Evolutionary conservation across 2,329 filamentous ascomycete genomes (phyloP).

Genomic region (Colletotrichum sp.): DNA sequence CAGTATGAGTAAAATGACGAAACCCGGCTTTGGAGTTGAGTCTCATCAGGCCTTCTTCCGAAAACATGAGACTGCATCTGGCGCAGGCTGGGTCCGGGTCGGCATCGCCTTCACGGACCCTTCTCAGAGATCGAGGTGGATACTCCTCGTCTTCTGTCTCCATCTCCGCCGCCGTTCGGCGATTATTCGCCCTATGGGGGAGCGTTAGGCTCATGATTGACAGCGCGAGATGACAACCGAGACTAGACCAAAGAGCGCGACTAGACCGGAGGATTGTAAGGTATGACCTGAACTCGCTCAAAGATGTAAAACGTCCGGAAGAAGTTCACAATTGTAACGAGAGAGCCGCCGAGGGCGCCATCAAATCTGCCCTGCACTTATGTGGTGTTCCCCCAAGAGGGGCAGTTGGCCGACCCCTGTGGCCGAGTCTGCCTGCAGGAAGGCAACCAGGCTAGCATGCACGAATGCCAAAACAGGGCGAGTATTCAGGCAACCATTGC

Average conservation of each 20-base stretch:
- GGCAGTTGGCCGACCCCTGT: not conserved
- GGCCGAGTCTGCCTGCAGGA: not conserved
- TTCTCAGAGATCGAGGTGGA: not conserved
- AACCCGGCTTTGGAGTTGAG: not conserved
- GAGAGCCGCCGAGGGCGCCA: not conserved
- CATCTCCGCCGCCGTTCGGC: not conserved
- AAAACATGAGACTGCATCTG: not conserved
- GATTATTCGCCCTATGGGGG: not conserved
- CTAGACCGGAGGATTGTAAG: too few relatives aligned
- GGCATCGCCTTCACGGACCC: not conserved
- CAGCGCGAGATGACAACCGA: not conserved
- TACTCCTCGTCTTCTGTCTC: not conserved
- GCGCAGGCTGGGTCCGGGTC: not conserved
- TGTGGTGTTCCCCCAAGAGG: not conserved
- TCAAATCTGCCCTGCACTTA: not conserved
- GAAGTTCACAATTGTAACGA: accelerated
- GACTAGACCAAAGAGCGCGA: not conserved
- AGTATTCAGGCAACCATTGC: not conserved
- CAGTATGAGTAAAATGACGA: not conserved
- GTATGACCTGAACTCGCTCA: too few relatives aligned
- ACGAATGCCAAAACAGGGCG: not conserved
- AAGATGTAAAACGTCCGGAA: not conserved
- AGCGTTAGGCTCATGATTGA: not conserved
- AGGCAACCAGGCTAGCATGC: constrained; percentile 3
- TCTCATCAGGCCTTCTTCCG: not conserved